These are phyloP conservation scores for Coemansia sp. DNA, from an alignment of 192 early-diverging fungal genomes.

Conservation along the genomic window DNA sequence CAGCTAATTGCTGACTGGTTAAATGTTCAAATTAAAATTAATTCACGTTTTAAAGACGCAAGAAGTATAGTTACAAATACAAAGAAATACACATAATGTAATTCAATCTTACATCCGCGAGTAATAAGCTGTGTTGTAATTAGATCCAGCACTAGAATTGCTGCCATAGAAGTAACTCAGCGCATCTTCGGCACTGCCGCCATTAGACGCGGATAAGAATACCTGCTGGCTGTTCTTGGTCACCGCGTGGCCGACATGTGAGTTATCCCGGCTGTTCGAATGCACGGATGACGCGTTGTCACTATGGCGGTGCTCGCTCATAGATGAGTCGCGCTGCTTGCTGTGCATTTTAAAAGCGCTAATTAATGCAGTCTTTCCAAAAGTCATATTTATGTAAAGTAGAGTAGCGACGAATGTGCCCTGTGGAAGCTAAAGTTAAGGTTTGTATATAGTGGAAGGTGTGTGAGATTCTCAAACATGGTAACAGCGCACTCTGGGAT, in stretches of 20 bases:
- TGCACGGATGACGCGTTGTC: neutral
- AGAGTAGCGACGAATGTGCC: neutral
- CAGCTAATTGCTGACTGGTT: no score
- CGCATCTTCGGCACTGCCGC: neutral
- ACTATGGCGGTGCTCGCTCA: neutral
- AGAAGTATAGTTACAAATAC: no score
- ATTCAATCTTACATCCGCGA: neutral
- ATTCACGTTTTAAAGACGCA: no score
- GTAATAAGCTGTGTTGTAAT: neutral
- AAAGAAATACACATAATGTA: neutral
- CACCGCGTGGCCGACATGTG: neutral
- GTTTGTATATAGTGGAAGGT: neutral
- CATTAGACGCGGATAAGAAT: neutral
- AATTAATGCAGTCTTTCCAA: neutral
- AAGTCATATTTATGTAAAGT: neutral
- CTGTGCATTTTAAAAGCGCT: neutral
- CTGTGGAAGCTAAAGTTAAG: no score
- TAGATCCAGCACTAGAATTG: neutral
- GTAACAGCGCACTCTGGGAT: no score
- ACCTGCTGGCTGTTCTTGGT: neutral
- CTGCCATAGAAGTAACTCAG: constrained; percentile 3
- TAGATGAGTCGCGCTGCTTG: neutral
- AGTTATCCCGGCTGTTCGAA: neutral
- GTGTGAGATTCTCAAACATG: neutral
- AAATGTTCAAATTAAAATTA: no score